Evolutionary conservation across 768 basidiomycete species (phyloP).

Genomic region (Termitomyces sp.): DNA sequence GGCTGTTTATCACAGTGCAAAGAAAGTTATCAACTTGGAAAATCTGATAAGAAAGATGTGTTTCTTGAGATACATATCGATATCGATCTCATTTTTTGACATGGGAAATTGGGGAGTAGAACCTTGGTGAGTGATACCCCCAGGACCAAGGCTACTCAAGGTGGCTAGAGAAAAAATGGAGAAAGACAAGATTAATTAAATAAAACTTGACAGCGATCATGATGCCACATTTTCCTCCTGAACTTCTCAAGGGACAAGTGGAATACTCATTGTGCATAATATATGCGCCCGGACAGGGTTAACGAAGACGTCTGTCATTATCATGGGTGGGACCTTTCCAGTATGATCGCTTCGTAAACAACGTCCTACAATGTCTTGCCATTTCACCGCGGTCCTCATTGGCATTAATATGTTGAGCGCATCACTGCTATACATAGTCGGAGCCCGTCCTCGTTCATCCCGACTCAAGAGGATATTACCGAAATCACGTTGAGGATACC

Average conservation of each 20-base stretch:
- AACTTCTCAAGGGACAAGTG: neutral
- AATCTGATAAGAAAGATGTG: neutral
- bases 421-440: neutral
- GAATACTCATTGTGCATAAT: neutral
- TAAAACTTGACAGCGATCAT: neutral
- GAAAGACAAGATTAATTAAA: neutral
- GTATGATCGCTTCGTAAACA: neutral
- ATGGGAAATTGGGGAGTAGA: neutral
- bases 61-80: neutral
- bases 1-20: neutral
- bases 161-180: neutral
- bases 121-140: no score
- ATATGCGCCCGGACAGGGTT: neutral
- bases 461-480: neutral
- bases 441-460: neutral
- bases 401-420: neutral
- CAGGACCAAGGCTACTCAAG: no score
- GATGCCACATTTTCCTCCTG: neutral
- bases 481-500: no score
- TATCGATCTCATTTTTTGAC: neutral
- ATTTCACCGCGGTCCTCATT: neutral
- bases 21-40: no score
- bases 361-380: neutral
- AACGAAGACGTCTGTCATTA: neutral
- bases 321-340: neutral